Conservation (phyloP, 805 yeast genomes). For the Wickerhamomyces subpelliculosus region DNA sequence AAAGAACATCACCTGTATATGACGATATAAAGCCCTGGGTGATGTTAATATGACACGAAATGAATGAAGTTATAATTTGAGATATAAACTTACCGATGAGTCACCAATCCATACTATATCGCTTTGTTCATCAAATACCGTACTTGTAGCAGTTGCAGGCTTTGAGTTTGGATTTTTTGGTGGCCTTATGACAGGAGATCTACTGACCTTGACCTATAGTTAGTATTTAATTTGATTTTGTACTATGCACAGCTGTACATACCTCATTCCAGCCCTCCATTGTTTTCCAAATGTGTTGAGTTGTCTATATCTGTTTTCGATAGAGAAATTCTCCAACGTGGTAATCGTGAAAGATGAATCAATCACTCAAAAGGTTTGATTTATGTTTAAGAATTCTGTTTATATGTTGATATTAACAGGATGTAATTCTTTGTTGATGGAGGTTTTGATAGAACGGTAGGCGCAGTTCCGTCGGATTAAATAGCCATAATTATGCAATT, state of each 20-base stretch:
- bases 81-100: slow-evolving; percentile 40
- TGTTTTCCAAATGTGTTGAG: too few species aligned
- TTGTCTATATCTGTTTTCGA: too few species aligned
- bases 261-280: slow-evolving; percentile 24
- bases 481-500: too few species aligned
- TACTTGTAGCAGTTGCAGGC: slow-evolving; percentile 11
- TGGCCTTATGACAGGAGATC: slow-evolving; percentile 18
- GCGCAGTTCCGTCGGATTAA: too few species aligned
- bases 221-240: not conserved
- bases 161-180: slow-evolving; percentile 11
- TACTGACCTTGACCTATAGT: slow-evolving; percentile 6
- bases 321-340: too few species aligned
- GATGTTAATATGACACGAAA: too few species aligned
- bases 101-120: slow-evolving; percentile 88
- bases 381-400: too few species aligned
- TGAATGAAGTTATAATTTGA: slow-evolving; percentile 32
- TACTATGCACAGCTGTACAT: not conserved
- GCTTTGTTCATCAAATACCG: slow-evolving; percentile 60
- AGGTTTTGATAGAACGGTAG: too few species aligned
- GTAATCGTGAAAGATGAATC: too few species aligned
- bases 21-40: slow-evolving; percentile 35
- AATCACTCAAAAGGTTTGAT: too few species aligned
- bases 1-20: slow-evolving; percentile 38
- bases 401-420: too few species aligned
- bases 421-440: too few species aligned